Percentiles rank a stretch among this genome's conserved stretches.
phyloP scores from a whole-genome alignment of 176 grass and related monocot genomes.

The Eleusine indica region DNA sequence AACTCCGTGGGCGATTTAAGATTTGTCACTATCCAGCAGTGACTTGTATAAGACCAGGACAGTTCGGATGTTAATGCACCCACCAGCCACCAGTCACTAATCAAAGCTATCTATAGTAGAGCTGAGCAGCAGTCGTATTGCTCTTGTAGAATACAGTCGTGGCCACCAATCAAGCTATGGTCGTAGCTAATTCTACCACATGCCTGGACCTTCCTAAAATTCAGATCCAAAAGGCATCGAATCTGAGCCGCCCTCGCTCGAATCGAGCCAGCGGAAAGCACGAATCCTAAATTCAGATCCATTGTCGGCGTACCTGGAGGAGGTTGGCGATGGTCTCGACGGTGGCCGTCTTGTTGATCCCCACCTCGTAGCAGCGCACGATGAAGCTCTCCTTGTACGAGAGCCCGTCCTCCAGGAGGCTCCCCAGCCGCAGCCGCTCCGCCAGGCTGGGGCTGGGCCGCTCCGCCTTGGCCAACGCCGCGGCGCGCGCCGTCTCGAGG shows the following conservation, averaged over 20 bases:
- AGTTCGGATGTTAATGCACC: constrained; percentile 13
- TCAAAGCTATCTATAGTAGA: constrained; percentile 1
- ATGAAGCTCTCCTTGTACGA: constrained; percentile 96
- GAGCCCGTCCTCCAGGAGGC: constrained; percentile 78
- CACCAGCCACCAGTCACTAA: not conserved
- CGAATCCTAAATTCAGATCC: constrained; percentile 2
- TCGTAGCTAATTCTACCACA: not conserved
- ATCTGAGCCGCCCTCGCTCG: not conserved
- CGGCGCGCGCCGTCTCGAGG: constrained; percentile 29
- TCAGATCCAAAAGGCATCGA: constrained; percentile 27
- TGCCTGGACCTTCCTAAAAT: not conserved
- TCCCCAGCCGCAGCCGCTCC: constrained; percentile 79
- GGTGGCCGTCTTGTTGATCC: constrained; percentile 96
- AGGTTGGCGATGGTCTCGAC: constrained; percentile 96
- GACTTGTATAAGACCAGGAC: constrained; percentile 5
- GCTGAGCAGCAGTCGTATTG: not conserved
- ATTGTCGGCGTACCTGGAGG: constrained; percentile 58
- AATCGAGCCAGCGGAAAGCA: constrained; percentile 6
- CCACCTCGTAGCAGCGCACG: constrained; percentile 89
- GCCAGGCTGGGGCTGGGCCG: constrained; percentile 51
- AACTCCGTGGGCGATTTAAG: not conserved
- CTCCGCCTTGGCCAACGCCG: not conserved
- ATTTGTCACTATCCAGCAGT: not conserved
- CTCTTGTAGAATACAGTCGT: not conserved
- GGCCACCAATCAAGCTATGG: too few species aligned